Base-by-base conservation (phyloP, 2,329 filamentous ascomycete species). In the Trichoderma polysporum region DNA sequence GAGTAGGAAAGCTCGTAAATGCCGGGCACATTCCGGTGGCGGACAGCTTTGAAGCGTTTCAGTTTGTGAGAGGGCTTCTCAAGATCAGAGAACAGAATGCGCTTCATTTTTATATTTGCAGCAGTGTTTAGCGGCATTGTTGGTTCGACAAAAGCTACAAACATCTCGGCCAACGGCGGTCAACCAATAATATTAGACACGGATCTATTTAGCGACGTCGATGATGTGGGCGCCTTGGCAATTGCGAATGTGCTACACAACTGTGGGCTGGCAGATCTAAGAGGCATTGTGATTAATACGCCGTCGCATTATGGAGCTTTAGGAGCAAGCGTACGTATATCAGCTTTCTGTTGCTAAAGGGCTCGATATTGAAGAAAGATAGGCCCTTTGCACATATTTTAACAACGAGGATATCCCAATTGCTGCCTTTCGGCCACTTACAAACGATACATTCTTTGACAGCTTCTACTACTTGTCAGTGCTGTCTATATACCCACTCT, bases 191-290 rank as follows among this genome's bases (percentile, higher is more conserved):
- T 63, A 8, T 31, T 63, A 15, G 59, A 63, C 3, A 63, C 59
- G 9, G 59, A 63, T 39, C 49, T 63, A 4, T 63, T 63, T 10
- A 63, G 59, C 27, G 59, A 63, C 19, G 59, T 63, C 15, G 59
- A 63, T 17, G 59, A 63, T 39, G 47, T 63, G 25, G 49, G 59
- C 12, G 59, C 59, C 15, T 54, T 63, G 49, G 25, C 49, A 8
- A 53, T 63, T 41, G 59, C 59, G 2, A 63, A 63, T 19, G 59
- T 54, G 13, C 17, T 63, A 17, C 59, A 63, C 49, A 63, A 33
- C 13, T 63, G 49, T 17, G 49, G 59, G 2, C 25, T 63, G 35
- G 59, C 59, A 4, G 25, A 63, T 25, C 33, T 63, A 3, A 45
- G 13, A n/a, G 59, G 59, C 25, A 41, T 63, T 25, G 49, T 50